phyloP scores from a whole-genome alignment of 306 rosid genomes.

The Elaeagnus macrophylla region DNA sequence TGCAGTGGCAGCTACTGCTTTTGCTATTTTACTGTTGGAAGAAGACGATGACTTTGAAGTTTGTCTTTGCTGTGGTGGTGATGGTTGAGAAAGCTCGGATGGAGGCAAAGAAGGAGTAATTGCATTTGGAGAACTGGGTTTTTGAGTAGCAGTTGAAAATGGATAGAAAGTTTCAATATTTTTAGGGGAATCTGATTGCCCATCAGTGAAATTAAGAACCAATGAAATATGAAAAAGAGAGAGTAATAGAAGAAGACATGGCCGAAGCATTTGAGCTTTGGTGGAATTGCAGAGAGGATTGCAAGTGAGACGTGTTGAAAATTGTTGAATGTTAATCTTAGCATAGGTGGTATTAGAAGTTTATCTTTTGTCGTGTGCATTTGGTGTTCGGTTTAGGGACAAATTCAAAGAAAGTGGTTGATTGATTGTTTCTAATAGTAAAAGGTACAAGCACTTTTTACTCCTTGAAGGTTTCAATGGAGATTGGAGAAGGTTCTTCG shows the following conservation, averaged over 20 bases:
- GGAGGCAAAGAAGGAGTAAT: too few relatives aligned
- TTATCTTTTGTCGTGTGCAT: too few relatives aligned
- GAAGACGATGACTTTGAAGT: conserved; percentile 13
- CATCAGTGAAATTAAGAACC: conserved; percentile 19
- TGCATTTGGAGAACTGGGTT: neutral
- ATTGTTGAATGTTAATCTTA: too few relatives aligned
- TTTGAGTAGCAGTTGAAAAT: conserved; percentile 12
- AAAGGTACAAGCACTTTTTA: too few relatives aligned
- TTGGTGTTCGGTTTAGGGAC: too few relatives aligned
- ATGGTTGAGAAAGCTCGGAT: too few relatives aligned
- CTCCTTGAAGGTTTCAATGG: too few relatives aligned
- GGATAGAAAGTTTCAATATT: conserved; percentile 56
- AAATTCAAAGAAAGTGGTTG: too few relatives aligned
- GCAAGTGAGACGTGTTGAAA: neutral
- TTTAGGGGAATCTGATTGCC: conserved; percentile 26
- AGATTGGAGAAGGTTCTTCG: too few relatives aligned
- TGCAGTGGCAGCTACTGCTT: conserved; percentile 33
- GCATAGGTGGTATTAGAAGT: too few relatives aligned
- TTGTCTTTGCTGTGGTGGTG: neutral
- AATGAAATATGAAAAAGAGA: conserved; percentile 13
- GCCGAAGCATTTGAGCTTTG: conserved; percentile 25
- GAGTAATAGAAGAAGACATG: conserved; percentile 16
- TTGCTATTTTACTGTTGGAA: conserved; percentile 31
- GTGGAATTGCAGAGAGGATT: conserved; percentile 9
- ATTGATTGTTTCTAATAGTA: too few relatives aligned